Base-by-base conservation (phyloP, 495 filamentous ascomycete genomes). In the Daldinia childiae region DNA sequence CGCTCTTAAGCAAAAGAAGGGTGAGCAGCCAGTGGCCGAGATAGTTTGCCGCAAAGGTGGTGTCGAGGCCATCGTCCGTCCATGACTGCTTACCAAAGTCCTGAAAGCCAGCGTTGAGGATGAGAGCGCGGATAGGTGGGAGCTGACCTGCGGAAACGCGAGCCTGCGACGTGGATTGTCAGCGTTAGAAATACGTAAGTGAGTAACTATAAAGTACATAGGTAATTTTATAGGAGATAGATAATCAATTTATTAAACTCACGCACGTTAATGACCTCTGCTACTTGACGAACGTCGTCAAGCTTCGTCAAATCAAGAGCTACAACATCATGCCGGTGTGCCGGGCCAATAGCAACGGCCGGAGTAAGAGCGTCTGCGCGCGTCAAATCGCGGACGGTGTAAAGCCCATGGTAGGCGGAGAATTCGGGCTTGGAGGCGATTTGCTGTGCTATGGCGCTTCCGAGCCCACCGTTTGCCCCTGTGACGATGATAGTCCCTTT, bases 71-170 rank as follows among this genome's bases (percentile, higher is more conserved):
- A 12, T 73, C 69, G 6, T 74, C 56, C 3, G 79, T 79, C 52
- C 73, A 82, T 2, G 26, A 19, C 64, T 80, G 77, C 6, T 66
- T 69, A 4, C 58, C 59, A n/a, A 67, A 68, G 14, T 79, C 78
- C 41, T 71, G 56, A 56, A 39, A 76, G 1, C 74, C 80, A 1
- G 82, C 82, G 56, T 84, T 84, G 64, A 83, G 79, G 54, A 86
- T 69, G 2, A 86, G 73, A 4, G 75, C 72, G 50, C 76, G 78
- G 51, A 85, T 82, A 1, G 80, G 79, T 17, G 82, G 79, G 43
- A 82, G 73, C 0, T 76, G 50, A 15, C 64, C 71, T 4, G 38
- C 3, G 38, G 38, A 41, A 41, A 41, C 14, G 15, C 38, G 38
- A 5, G 38, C 15, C 38, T 41, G 14, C 14, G 38, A 41, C 14